Evolutionary conservation across 2,329 filamentous ascomycete genomes (phyloP).

Genomic region (Microascus cirrosus): DNA sequence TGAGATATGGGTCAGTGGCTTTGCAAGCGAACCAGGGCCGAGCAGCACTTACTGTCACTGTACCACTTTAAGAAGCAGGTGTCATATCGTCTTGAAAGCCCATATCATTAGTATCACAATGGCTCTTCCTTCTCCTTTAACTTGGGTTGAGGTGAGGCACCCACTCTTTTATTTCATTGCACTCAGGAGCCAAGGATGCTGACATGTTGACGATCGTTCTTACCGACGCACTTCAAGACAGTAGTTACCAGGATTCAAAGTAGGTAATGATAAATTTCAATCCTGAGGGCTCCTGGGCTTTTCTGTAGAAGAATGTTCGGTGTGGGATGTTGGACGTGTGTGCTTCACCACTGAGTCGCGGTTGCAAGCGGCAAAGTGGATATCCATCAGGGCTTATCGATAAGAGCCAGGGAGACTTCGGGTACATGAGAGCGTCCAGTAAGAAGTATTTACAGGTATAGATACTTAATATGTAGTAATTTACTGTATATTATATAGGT

Average conservation of each 20-base stretch:
- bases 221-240: background rate
- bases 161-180: constrained; percentile 92
- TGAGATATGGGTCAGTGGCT: background rate
- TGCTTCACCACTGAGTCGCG: background rate
- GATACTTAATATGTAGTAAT: background rate
- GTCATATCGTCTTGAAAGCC: constrained; percentile 67
- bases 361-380: background rate
- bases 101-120: constrained; percentile 6
- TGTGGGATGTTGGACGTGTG: background rate
- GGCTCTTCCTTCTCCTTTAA: background rate
- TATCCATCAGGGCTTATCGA: background rate
- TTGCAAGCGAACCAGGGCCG: background rate
- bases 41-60: constrained; percentile 68
- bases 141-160: constrained; percentile 14
- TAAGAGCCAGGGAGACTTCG: background rate
- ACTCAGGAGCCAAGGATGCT: constrained; percentile 86
- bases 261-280: background rate
- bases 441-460: background rate
- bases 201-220: constrained; percentile 51
- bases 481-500: background rate
- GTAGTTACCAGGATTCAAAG: background rate
- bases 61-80: constrained; percentile 99
- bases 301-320: background rate
- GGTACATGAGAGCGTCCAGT: background rate
- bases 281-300: background rate